Evolutionary conservation across 1,139 yeast species (phyloP).

Genomic region (Hemisphaericaspora xylofermentans): DNA sequence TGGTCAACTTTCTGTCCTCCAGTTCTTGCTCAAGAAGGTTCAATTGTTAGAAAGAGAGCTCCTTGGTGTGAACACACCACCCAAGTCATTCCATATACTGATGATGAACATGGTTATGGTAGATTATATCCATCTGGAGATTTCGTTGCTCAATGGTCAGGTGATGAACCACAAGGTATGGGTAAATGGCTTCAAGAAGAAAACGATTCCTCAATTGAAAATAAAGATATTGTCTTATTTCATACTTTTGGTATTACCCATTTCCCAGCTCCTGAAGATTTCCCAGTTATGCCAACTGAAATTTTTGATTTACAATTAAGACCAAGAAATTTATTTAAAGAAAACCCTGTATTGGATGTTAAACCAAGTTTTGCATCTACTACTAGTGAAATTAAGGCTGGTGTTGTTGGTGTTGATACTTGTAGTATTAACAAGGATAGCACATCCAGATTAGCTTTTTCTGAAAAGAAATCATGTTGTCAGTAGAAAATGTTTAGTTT

Average conservation of each 20-base stretch:
- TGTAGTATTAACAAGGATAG: constrained; percentile 41
- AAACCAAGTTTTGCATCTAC: constrained; percentile 69
- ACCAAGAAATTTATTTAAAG: constrained; percentile 75
- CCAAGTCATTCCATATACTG: constrained; percentile 68
- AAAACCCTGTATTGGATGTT: constrained; percentile 74
- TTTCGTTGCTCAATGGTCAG: constrained; percentile 78
- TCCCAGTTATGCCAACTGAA: constrained; percentile 88
- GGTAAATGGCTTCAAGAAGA: constrained; percentile 76
- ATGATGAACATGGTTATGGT: constrained; percentile 50
- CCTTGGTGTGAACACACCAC: constrained; percentile 73
- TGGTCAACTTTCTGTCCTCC: constrained; percentile 78
- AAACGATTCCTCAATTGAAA: constrained; percentile 51
- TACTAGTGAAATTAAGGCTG: constrained; percentile 54
- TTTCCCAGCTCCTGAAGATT: constrained; percentile 87
- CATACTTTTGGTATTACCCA: constrained; percentile 84
- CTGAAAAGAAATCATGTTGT: constrained; percentile 17
- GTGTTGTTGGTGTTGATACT: constrained; percentile 32
- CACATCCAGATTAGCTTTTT: constrained; percentile 42
- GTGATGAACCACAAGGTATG: constrained; percentile 70
- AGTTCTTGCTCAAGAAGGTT: constrained; percentile 69
- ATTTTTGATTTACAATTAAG: constrained; percentile 71
- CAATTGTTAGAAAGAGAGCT: constrained; percentile 76
- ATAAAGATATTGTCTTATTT: constrained; percentile 70
- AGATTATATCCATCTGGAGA: constrained; percentile 78
- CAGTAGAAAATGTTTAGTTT: constrained; percentile 13